Conservation (phyloP, 148 eudicot species). For the Rhododendron molle region DNA sequence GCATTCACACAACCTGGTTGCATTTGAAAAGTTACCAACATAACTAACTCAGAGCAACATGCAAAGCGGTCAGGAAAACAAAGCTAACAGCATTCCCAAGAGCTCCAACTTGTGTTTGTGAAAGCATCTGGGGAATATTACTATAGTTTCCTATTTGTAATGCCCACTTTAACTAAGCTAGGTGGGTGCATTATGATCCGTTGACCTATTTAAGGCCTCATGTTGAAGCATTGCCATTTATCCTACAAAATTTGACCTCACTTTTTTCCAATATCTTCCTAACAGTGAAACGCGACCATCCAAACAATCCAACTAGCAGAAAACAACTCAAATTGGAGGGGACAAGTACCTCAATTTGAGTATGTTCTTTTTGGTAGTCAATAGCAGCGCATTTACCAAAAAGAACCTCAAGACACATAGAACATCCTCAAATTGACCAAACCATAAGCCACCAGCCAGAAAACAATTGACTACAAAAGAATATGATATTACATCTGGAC, state of each 20-base stretch:
- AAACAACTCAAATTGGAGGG: not conserved
- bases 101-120: not conserved
- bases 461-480: not conserved
- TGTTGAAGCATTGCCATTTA: not conserved
- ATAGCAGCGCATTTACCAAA: not conserved
- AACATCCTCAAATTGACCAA: not conserved
- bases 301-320: not conserved
- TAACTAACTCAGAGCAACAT: not conserved
- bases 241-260: not conserved
- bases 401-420: not conserved
- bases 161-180: not conserved
- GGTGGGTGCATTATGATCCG: not conserved
- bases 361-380: too few relatives aligned
- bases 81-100: not conserved
- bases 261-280: not conserved
- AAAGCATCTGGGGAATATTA: not conserved
- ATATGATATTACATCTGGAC: not conserved
- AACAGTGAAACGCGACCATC: not conserved
- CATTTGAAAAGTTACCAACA: not conserved
- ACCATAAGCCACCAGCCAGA: conserved; percentile 4
- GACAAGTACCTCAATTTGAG: not conserved
- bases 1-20: not conserved
- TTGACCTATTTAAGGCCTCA: not conserved
- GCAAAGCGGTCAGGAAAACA: not conserved
- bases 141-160: not conserved